These are phyloP conservation scores for Hemileccinum rubropunctum DNA, from an alignment of 768 basidiomycete genomes.

Conservation along the genomic window DNA sequence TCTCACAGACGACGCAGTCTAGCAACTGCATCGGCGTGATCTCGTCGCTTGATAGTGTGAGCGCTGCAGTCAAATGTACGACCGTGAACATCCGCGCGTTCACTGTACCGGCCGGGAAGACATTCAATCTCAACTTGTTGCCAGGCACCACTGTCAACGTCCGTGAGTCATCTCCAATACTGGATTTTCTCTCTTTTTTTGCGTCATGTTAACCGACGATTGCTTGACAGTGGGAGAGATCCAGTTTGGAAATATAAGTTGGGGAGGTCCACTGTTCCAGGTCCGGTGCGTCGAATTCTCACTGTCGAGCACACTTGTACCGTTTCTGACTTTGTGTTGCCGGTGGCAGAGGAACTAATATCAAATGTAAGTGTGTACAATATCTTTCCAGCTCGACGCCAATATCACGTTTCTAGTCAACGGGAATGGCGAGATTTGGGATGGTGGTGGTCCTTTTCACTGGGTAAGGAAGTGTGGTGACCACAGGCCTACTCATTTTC, in stretches of 20 bases:
- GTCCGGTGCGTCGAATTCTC: conserved; percentile 38
- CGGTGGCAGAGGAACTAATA: conserved; percentile 40
- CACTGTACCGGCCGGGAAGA: conserved; percentile 54
- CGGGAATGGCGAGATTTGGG: conserved; percentile 39
- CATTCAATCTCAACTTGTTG: conserved; percentile 44
- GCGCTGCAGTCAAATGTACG: conserved; percentile 50
- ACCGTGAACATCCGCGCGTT: conserved; percentile 56
- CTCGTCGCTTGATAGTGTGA: conserved; percentile 49
- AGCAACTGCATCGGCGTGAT: conserved; percentile 50
- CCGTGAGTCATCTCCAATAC: conserved; percentile 34
- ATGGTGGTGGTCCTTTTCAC: conserved; percentile 43
- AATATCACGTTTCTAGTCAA: conserved; percentile 26
- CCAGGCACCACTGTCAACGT: conserved; percentile 56
- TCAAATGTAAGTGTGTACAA: conserved; percentile 42
- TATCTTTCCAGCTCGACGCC: neutral
- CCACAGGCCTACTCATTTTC: no score
- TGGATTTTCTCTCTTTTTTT: neutral
- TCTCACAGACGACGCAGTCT: conserved; percentile 2
- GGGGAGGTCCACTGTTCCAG: conserved; percentile 55
- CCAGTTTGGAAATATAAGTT: conserved; percentile 48
- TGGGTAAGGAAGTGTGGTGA: no score
- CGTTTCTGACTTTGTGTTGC: neutral
- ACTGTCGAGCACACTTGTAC: neutral
- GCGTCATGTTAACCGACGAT: no score
- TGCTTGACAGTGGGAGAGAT: conserved; percentile 54